A percentile compares a stretch with the other conserved stretches of the same genome.
These are phyloP conservation scores for Scheffersomyces coipomensis DNA, from an alignment of 805 yeast species.

Conservation along the genomic window DNA sequence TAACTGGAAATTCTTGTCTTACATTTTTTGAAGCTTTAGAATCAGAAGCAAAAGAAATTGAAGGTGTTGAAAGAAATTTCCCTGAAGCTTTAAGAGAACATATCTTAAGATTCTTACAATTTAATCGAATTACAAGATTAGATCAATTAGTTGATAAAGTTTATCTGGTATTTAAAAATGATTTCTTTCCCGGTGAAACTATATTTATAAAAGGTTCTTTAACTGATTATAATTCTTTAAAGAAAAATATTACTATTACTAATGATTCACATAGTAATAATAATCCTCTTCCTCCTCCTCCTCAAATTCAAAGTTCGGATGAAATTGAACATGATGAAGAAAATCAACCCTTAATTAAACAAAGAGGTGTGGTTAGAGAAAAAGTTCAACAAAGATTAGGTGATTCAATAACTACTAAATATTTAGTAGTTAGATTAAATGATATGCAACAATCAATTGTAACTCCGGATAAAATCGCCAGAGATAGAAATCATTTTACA, in stretches of 20 bases:
- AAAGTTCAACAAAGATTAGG: constrained; percentile 72
- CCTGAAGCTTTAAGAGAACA: constrained; percentile 94
- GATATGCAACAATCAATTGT: constrained; percentile 63
- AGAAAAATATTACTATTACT: neutral
- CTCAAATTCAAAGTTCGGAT: constrained; percentile 7
- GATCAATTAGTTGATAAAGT: constrained; percentile 88
- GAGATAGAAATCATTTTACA: constrained; percentile 86
- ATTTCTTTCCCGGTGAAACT: constrained; percentile 88
- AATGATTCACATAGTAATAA: neutral
- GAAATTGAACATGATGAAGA: neutral
- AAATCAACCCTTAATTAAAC: constrained; percentile 17
- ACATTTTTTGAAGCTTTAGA: constrained; percentile 87
- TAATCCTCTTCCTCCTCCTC: constrained; percentile 13
- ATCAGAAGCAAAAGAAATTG: constrained; percentile 58
- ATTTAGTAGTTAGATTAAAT: constrained; percentile 61
- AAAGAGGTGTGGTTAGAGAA: constrained; percentile 71
- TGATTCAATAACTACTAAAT: constrained; percentile 48
- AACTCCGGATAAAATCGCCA: constrained; percentile 67
- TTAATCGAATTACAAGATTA: constrained; percentile 74
- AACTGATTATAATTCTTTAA: neutral
- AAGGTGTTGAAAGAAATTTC: constrained; percentile 72
- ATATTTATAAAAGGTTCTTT: constrained; percentile 53
- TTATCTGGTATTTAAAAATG: constrained; percentile 70
- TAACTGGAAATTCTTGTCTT: constrained; percentile 89
- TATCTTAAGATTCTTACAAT: constrained; percentile 80